Evolutionary conservation across 1,284 basidiomycete species (phyloP), one percentile per base, ranked within the genome.

Genomic region (Pascua guehoae): DNA sequence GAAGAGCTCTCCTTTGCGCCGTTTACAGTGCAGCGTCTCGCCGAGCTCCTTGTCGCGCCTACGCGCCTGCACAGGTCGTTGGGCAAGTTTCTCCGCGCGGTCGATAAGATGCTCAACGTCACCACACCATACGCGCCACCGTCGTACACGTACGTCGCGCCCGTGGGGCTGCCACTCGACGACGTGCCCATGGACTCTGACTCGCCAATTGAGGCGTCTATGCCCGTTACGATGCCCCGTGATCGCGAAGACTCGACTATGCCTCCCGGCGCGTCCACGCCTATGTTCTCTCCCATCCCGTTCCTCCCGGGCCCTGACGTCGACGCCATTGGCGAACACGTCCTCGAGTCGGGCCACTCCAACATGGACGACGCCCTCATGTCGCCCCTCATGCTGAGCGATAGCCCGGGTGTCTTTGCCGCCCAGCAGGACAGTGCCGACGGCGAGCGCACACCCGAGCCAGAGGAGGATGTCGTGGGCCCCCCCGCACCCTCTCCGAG

Each of bases 21-120:
- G 4, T 97, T 96, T 76, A 95, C 93, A 5, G 87, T 96, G 51
- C 93, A 97, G 75, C 86, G 93, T 41, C 77, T 96, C 15, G 90
- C 88, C 66, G 92, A 96, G 70, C 83, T 97, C n/a, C 85, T 86
- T 47, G 65, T 87, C 8, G 75, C 82, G 39, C 91, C 92, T 3
- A 81, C 81, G 59, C 78, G 81, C 49, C 82, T 89, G 63, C 94
- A 96, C 80, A 85, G 81, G 43, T 82, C 83, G 32, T 78, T 91
- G 7, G 90, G 92, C 47, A 96, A 96, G 77, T 96, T 93, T 73
- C 81, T 95, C 18, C 88, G 93, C 11, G 92, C 93, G 0, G 78
- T 96, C 12, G 89, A 94, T 67, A 89, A 89, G 69, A 81, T 87
- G 14, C 79, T 94, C 16, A 86, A 90, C 36, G 91, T 97, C 54